Percentiles rank a stretch among this genome's conserved stretches.
Evolutionary conservation across 495 filamentous ascomycete species (phyloP).

Genomic region (Neurospora intermedia): DNA sequence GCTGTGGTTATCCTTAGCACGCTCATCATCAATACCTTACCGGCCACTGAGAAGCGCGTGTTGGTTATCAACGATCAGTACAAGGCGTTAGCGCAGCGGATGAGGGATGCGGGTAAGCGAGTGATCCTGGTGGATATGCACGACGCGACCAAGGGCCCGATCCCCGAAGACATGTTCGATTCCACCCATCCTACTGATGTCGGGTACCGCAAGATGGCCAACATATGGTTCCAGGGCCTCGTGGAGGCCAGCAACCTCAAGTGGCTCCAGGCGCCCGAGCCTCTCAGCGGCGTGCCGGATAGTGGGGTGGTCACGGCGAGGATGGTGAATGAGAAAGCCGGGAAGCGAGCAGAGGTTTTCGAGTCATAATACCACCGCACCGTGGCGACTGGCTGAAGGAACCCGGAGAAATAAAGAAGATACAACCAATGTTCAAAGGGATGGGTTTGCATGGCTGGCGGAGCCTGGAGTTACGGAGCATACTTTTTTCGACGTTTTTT

Average conservation of each 20-base stretch:
- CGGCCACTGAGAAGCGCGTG: conserved; percentile 17
- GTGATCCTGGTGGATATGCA: conserved; percentile 43
- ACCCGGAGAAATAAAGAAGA: neutral
- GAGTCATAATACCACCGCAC: neutral
- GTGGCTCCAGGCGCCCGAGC: conserved; percentile 14
- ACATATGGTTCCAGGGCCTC: conserved; percentile 39
- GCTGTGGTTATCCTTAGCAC: conserved; percentile 41
- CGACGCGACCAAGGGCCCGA: conserved; percentile 17
- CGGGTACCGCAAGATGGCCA: conserved; percentile 45
- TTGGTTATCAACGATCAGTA: conserved; percentile 31
- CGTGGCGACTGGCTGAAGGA: neutral
- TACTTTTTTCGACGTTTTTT: neutral
- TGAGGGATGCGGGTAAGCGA: conserved; percentile 17
- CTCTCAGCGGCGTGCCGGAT: conserved; percentile 11
- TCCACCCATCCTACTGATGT: conserved; percentile 38
- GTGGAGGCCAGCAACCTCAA: conserved; percentile 16
- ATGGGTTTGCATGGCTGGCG: neutral
- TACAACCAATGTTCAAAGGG: no score
- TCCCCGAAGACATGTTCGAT: conserved; percentile 29
- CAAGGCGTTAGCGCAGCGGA: conserved; percentile 18
- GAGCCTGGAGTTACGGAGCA: neutral
- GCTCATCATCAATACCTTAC: conserved; percentile 29
- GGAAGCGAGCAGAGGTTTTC: neutral
- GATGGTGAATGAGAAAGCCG: neutral
- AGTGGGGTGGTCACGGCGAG: conserved; percentile 4